phyloP scores from a whole-genome alignment of 495 filamentous ascomycete genomes.

The Halenospora varia region DNA sequence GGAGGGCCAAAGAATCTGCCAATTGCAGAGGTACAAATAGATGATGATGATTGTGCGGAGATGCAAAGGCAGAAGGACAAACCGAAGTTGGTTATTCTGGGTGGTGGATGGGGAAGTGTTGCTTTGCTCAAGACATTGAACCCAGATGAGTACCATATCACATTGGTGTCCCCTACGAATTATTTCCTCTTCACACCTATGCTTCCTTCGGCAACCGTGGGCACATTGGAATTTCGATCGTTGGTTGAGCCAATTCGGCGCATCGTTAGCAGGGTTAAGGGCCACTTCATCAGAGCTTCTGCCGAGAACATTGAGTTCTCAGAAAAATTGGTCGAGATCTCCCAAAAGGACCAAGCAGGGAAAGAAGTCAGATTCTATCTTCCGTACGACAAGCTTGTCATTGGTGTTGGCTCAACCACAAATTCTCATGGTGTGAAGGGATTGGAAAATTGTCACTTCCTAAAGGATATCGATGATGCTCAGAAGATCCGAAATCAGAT shows the following conservation, averaged over 20 bases:
- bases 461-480: slow-evolving; percentile 92
- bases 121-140: slow-evolving; percentile 87
- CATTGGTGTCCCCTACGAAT: slow-evolving; percentile 88
- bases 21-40: slow-evolving; percentile 79
- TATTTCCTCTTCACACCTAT: slow-evolving; percentile 99
- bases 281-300: slow-evolving; percentile 83
- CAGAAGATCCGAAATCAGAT: slow-evolving; percentile 83
- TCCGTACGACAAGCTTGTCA: slow-evolving; percentile 97
- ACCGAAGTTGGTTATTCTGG: slow-evolving; percentile 86
- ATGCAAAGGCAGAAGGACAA: slow-evolving; percentile 72
- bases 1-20: slow-evolving; percentile 97
- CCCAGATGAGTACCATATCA: slow-evolving; percentile 81
- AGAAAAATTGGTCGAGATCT: slow-evolving; percentile 82
- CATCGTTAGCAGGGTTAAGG: slow-evolving; percentile 70
- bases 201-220: slow-evolving; percentile 94
- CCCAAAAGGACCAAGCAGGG: slow-evolving; percentile 66
- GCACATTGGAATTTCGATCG: slow-evolving; percentile 85
- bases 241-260: slow-evolving; percentile 89
- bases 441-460: slow-evolving; percentile 87
- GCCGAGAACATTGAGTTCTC: slow-evolving; percentile 91
- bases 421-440: slow-evolving; percentile 97
- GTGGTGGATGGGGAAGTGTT: slow-evolving; percentile 93
- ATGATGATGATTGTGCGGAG: slow-evolving; percentile 75
- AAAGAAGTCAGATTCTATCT: slow-evolving; percentile 80
- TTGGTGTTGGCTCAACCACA: slow-evolving; percentile 87